Evolutionary conservation across 768 basidiomycete species (phyloP), one percentile per base, ranked within the genome.

Genomic region (Cantharellus anzutake): DNA sequence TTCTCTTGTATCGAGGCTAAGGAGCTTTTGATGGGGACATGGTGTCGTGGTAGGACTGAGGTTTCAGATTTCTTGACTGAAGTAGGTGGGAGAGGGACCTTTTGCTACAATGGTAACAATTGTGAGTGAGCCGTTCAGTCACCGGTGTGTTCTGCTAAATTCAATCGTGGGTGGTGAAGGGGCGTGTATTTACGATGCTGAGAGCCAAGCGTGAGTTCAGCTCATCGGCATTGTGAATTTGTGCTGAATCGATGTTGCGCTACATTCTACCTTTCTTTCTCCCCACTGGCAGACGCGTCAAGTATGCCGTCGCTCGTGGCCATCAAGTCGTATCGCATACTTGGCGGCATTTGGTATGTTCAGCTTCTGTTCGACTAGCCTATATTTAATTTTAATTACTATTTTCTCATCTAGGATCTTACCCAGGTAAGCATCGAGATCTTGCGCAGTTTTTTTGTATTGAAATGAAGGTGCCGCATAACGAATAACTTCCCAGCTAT

Each of bases 151-250:
- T 35, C 39, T 48, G 44, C 29, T 48, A 48, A 11, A 11, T 29
- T 29, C 1, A 48, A 11, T 48, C 44, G 29, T 48, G 11, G 20
- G 3, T 3, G 14, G 38, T 37, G 29, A 29, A 63, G 62, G 57
- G 5, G 56, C 56, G 29, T 64, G 63, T 41, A 64, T 64, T 51
- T 64, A 64, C 57, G 48, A 64, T 29, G 56, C 61, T 37, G 59
- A 63, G 41, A 58, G 2, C 42, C 56, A 62, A 61, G 48, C 51
- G 62, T 29, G 61, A 57, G 35, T 48, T 48, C 29, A 1, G 11
- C 29, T 11, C 44, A 11, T 11, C 29, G 44, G 11, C 44, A 48
- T 48, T 29, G 20, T 29, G 20, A 1, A 29, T 29, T 29, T 29
- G 20, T 29, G 20, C 20, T 29, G 20, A 29, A 29, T 29, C 20